Base-by-base conservation (phyloP, 495 filamentous ascomycete genomes). In the Penicillium dipodomyicola region DNA sequence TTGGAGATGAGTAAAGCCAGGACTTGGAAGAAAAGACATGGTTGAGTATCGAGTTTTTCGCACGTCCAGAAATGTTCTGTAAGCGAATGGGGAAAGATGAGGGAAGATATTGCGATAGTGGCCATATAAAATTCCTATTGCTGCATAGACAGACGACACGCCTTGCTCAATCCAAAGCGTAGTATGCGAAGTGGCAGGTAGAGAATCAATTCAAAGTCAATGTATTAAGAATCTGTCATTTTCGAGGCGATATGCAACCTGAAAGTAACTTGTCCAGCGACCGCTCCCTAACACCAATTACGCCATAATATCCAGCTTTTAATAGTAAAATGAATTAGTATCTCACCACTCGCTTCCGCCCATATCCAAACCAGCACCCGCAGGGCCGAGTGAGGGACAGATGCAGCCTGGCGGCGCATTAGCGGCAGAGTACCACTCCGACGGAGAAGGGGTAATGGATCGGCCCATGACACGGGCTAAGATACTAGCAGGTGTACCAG, bases 321-420 rank as follows among this genome's bases (percentile, higher is more conserved):
- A 45, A 29, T 11, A 42, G 14, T 48, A 49, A 54, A 49, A 22
- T 27, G 30, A 58, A 45, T 53, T 37, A 60, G 42, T 47, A 32
- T 8, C 50, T 27, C 39, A 52, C 42, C 25, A 62, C 30, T 8
- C 56, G 51, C 58, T 56, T 8, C 58, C 37, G 5, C 57, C 45
- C 45, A 62, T 40, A 6, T 57, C 58, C 0, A 56, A 11, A 2
- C 50, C 60, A 25, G 25, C 54, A 5, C 46, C 48, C 0, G 54
- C 56, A 14, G 66, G 43, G 1, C 48, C 37, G 39, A 65, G 2
- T 23, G 66, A 69, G 7, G 66, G 66, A 51, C 66, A 69, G 7
- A 69, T 47, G 56, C 66, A 69, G 0, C 66, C 66, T 23, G 66
- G 59, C 8, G 66, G 66, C 23, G 48, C 20, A 43, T 63, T 59